Base-by-base conservation (phyloP, 2,329 filamentous ascomycete species). In the Pestalotiopsis sp. region DNA sequence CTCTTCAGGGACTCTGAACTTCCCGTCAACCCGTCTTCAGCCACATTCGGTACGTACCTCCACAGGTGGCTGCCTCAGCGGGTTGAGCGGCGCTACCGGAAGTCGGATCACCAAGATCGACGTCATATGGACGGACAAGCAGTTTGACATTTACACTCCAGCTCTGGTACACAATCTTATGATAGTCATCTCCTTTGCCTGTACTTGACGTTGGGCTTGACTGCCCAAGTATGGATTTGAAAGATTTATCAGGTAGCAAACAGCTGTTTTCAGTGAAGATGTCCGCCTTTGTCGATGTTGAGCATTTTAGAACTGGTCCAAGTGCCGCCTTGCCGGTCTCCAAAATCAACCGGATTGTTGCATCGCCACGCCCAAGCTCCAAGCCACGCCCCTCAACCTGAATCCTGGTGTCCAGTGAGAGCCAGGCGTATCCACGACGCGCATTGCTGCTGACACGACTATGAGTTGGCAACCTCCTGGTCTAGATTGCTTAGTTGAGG, bases 371-470 rank as follows among this genome's bases (percentile, higher is more conserved):
- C 69, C 49, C 52, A 61, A 52, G 41, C 66, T 65, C 70, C 59
- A 65, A 70, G 70, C 70, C 70, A 71, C 70, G 66, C 68, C 57
- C 59, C 63, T 45, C 52, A 31, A 64, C 62, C 70, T 68, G 68
- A 68, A 68, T 56, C 52, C 39, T 31, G 20, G 17, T 61, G 62
- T 52, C 62, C 61, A 62, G 20, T 66, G 31, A 36, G 13, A 66
- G 62, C 14, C 27, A 20, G 57, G 63, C 45, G 9, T 58, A 56
- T 57, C 45, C 63, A 38, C 45, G 63, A 66, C 41, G 27, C 67
- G 69, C 64, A 70, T 66, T 38, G 39, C 20, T 36, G 23, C 57
- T 66, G 59, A 63, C 57, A 52, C 45, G 45, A 52, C 45, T n/a
- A n/a, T 52, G 45, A 52, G 45, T 17, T 52, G 57, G 64, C 65